Conservation (phyloP, 371 early-diverging fungal species). For the Amoeboaphelidium occidentale region DNA sequence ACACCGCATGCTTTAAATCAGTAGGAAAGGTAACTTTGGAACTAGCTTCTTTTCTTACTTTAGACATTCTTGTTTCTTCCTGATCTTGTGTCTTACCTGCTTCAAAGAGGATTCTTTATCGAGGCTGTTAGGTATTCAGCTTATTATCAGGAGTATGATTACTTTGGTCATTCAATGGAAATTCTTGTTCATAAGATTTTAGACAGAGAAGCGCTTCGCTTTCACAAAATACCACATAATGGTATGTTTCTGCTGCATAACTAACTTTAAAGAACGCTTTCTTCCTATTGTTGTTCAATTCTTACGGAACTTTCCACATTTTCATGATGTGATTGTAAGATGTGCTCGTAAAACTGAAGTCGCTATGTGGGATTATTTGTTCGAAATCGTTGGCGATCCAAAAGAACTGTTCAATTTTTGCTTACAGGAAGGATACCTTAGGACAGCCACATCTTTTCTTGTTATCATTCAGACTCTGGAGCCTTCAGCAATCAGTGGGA, state of each 20-base stretch:
- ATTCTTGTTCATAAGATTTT: constrained; percentile 53
- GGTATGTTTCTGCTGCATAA: too few relatives aligned
- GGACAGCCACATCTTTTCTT: constrained; percentile 58
- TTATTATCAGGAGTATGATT: constrained; percentile 34
- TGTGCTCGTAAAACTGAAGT: constrained; percentile 76
- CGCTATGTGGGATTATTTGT: constrained; percentile 62
- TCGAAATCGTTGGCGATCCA: constrained; percentile 48
- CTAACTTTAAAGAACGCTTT: constrained; percentile 6
- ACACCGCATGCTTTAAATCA: constrained; percentile 31
- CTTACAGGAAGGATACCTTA: constrained; percentile 30
- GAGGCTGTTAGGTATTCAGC: constrained; percentile 35
- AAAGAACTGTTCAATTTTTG: constrained; percentile 51
- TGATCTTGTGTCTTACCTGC: constrained; percentile 31
- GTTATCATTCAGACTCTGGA: constrained; percentile 64
- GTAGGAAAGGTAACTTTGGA: constrained; percentile 29
- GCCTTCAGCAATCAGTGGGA: constrained; percentile 30
- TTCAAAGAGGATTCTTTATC: constrained; percentile 19
- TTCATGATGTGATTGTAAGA: constrained; percentile 53
- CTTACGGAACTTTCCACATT: constrained; percentile 40
- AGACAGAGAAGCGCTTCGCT: constrained; percentile 41
- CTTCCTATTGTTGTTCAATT: constrained; percentile 40
- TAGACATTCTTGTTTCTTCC: constrained; percentile 56
- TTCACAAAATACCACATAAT: constrained; percentile 13
- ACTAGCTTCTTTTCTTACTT: neutral
- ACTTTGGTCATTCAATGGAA: constrained; percentile 60